A percentile compares a stretch with the other conserved stretches of the same genome.
Conservation (phyloP, 768 basidiomycete genomes). For the Daedalea quercina region DNA sequence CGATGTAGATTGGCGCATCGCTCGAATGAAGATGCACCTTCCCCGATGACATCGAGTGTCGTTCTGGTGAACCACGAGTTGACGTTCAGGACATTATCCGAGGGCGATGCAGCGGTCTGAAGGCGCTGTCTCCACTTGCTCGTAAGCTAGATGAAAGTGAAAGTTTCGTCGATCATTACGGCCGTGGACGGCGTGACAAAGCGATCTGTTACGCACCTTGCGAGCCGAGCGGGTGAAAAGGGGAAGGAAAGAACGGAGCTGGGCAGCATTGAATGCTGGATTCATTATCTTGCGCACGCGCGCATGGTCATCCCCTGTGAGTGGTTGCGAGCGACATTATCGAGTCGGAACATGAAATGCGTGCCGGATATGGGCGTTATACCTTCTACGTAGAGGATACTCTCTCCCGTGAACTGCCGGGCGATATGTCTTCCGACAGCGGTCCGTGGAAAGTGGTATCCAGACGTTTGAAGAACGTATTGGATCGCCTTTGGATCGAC, state of each 20-base stretch:
- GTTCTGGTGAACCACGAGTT: slow-evolving; percentile 16
- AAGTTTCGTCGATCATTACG: not conserved
- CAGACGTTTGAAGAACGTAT: slow-evolving; percentile 21
- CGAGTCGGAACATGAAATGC: too few relatives aligned
- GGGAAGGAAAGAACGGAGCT: slow-evolving; percentile 18
- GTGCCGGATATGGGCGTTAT: too few relatives aligned
- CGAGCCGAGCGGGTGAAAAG: slow-evolving; percentile 13
- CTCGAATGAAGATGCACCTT: slow-evolving; percentile 8
- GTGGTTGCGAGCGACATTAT: too few relatives aligned
- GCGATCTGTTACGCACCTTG: slow-evolving; percentile 10
- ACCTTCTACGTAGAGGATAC: slow-evolving; percentile 13
- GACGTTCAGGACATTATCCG: slow-evolving; percentile 11
- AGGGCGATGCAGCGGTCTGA: not conserved
- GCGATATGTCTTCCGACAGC: slow-evolving; percentile 9
- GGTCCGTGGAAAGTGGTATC: slow-evolving; percentile 24
- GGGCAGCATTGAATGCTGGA: slow-evolving; percentile 16
- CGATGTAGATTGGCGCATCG: too few relatives aligned
- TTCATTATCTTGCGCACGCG: slow-evolving; percentile 19
- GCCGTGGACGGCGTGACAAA: not conserved
- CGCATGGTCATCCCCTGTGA: slow-evolving; percentile 13
- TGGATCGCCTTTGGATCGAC: slow-evolving; percentile 19
- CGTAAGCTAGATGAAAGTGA: slow-evolving; percentile 9
- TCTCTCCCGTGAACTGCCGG: slow-evolving; percentile 13
- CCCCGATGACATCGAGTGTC: slow-evolving; percentile 23
- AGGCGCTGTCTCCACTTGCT: slow-evolving; percentile 20